A percentile compares a stretch with the other conserved stretches of the same genome.
These are phyloP conservation scores for Microsporum canis DNA, from an alignment of 2,329 filamentous ascomycete species.

Conservation along the genomic window DNA sequence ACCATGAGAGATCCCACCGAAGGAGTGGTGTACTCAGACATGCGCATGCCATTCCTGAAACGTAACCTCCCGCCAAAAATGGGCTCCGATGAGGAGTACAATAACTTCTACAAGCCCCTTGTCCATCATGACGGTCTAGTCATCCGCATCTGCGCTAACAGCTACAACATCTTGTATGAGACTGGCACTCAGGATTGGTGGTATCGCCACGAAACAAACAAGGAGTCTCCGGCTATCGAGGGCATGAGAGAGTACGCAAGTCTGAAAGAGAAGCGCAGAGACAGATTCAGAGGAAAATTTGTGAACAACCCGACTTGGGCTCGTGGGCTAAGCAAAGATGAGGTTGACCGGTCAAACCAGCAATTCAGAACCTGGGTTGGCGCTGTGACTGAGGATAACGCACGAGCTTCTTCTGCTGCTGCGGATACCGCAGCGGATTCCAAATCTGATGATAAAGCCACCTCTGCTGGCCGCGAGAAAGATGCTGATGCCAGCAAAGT, in stretches of 20 bases:
- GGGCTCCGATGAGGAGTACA: slow-evolving; percentile 50
- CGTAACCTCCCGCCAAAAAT: slow-evolving; percentile 57
- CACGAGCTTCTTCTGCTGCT: neutral
- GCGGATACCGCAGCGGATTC: neutral
- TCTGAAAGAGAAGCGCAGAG: slow-evolving; percentile 33
- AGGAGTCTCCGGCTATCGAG: slow-evolving; percentile 18
- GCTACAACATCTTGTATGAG: slow-evolving; percentile 68
- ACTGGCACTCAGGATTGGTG: slow-evolving; percentile 61
- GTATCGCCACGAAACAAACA: slow-evolving; percentile 35
- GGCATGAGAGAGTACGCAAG: slow-evolving; percentile 25
- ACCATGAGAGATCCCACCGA: slow-evolving; percentile 82
- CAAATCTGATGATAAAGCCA: neutral
- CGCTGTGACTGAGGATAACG: slow-evolving; percentile 9
- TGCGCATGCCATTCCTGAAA: slow-evolving; percentile 58
- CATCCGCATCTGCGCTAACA: slow-evolving; percentile 64
- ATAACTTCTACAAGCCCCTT: slow-evolving; percentile 44
- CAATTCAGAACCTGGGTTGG: slow-evolving; percentile 39
- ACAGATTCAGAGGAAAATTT: slow-evolving; percentile 42
- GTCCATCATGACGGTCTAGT: slow-evolving; percentile 56
- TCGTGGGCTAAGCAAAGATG: slow-evolving; percentile 38
- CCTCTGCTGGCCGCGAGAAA: neutral
- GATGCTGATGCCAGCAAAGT: neutral
- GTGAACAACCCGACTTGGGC: slow-evolving; percentile 44
- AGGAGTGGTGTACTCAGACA: slow-evolving; percentile 53
- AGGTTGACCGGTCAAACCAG: slow-evolving; percentile 39